A percentile compares a stretch with the other conserved stretches of the same genome.
These are phyloP conservation scores for Rubia yunnanensis DNA, from an alignment of 257 asterid genomes.

Conservation along the genomic window DNA sequence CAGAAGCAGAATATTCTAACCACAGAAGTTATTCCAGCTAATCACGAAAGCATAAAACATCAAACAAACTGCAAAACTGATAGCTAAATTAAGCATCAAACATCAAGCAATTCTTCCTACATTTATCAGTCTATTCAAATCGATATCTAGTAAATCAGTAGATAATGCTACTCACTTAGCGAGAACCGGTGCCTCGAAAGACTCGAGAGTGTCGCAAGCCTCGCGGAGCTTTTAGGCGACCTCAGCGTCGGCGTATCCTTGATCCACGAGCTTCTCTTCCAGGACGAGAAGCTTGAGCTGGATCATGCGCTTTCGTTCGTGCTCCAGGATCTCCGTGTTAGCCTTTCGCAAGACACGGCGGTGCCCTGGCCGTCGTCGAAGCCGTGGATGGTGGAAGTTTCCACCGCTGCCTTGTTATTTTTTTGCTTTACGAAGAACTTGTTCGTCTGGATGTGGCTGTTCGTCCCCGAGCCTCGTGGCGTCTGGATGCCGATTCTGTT, in stretches of 20 bases:
- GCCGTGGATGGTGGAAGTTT: slow-evolving; percentile 35
- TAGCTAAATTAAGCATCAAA: background rate
- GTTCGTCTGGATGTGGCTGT: slow-evolving; percentile 76
- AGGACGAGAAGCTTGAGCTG: slow-evolving; percentile 67
- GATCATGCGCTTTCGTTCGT: slow-evolving; percentile 83
- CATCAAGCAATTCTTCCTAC: background rate
- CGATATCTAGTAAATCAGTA: too few relatives aligned
- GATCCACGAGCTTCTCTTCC: slow-evolving; percentile 76
- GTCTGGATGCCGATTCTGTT: slow-evolving; percentile 89
- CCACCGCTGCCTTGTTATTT: slow-evolving; percentile 45
- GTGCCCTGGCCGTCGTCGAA: slow-evolving; percentile 59
- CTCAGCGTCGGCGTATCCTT: slow-evolving; percentile 73
- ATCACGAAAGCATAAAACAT: background rate
- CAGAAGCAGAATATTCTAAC: background rate
- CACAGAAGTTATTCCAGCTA: background rate
- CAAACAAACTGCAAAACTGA: background rate
- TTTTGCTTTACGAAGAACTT: slow-evolving; percentile 56
- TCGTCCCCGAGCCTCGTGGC: slow-evolving; percentile 86
- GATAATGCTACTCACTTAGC: slow-evolving; percentile 8
- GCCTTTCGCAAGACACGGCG: slow-evolving; percentile 47
- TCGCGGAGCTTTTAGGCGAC: slow-evolving; percentile 58
- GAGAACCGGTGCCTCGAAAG: slow-evolving; percentile 13
- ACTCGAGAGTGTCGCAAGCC: slow-evolving; percentile 50
- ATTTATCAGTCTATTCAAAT: background rate
- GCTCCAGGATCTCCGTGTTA: slow-evolving; percentile 72